Conservation (phyloP, 352 stramenopile species). For the Phytophthora lateralis region DNA sequence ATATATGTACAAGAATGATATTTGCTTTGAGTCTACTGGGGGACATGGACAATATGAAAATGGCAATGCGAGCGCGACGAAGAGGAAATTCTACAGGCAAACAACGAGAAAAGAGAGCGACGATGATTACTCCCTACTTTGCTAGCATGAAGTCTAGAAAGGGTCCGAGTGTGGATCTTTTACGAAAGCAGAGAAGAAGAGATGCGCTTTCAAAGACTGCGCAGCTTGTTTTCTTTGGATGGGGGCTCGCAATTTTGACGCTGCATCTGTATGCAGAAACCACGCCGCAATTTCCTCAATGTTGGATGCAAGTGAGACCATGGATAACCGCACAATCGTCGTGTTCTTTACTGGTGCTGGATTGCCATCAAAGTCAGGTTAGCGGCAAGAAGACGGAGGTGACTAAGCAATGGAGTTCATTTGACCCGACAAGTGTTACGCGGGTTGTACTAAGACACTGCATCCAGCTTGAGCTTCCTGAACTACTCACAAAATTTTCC, state of each 20-base stretch:
- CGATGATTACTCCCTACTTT: conserved; percentile 9
- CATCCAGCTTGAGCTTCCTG: conserved; percentile 13
- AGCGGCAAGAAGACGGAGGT: conserved; percentile 13
- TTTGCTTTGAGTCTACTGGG: conserved; percentile 25
- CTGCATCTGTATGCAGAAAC: conserved; percentile 26
- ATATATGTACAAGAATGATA: conserved; percentile 20
- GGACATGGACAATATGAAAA: conserved; percentile 31
- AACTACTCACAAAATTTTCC: conserved; percentile 8
- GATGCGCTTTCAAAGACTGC: conserved; percentile 3
- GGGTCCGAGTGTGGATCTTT: conserved; percentile 5
- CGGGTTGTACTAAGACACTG: conserved; percentile 21
- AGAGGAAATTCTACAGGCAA: not conserved
- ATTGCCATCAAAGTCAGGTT: conserved; percentile 17
- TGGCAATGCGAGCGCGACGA: conserved; percentile 2
- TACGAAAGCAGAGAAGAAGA: conserved; percentile 1
- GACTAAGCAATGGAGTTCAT: conserved; percentile 5
- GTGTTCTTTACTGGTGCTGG: conserved; percentile 24
- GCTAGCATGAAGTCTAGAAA: conserved; percentile 1
- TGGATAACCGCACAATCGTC: conserved; percentile 17
- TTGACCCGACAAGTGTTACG: conserved; percentile 19
- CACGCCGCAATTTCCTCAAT: conserved; percentile 17
- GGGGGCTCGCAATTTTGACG: conserved; percentile 22
- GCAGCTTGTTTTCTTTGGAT: conserved; percentile 24
- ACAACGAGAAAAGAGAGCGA: conserved; percentile 3
- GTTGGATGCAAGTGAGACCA: conserved; percentile 27